These are phyloP conservation scores for Strobilomyces dryophilus DNA, from an alignment of 768 basidiomycete species.

Conservation along the genomic window DNA sequence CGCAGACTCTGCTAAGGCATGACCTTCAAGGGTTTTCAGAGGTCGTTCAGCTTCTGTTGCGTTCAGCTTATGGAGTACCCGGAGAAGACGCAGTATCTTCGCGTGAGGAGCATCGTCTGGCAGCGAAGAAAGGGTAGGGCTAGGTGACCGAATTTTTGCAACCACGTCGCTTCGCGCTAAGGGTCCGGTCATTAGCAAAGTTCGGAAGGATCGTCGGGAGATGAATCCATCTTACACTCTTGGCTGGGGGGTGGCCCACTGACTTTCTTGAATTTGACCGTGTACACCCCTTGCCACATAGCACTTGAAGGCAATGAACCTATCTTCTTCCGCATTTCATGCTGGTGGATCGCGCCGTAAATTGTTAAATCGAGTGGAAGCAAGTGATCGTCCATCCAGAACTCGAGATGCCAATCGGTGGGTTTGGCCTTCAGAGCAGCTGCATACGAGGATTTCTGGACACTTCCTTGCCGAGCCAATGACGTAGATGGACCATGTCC, in stretches of 20 bases:
- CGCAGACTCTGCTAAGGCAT: slow-evolving; percentile 68
- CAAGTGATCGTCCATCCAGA: slow-evolving; percentile 85
- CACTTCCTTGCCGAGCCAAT: slow-evolving; percentile 30
- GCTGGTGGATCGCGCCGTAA: slow-evolving; percentile 94
- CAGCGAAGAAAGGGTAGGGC: slow-evolving; percentile 69
- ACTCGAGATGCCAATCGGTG: slow-evolving; percentile 95
- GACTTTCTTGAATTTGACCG: slow-evolving; percentile 91
- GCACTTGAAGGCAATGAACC: slow-evolving; percentile 59
- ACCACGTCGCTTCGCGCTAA: slow-evolving; percentile 36
- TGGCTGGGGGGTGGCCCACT: slow-evolving; percentile 66
- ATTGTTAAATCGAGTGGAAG: slow-evolving; percentile 88
- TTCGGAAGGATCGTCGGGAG: neutral
- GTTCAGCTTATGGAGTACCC: slow-evolving; percentile 83
- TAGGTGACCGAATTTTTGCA: slow-evolving; percentile 56
- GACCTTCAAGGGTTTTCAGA: slow-evolving; percentile 42
- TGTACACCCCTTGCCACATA: slow-evolving; percentile 89
- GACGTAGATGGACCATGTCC: slow-evolving; percentile 39
- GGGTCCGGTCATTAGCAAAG: slow-evolving; percentile 15
- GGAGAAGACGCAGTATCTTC: slow-evolving; percentile 86
- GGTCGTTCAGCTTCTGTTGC: slow-evolving; percentile 65
- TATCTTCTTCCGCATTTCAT: slow-evolving; percentile 74
- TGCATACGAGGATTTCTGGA: slow-evolving; percentile 73
- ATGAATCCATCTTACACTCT: slow-evolving; percentile 47
- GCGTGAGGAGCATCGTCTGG: slow-evolving; percentile 82
- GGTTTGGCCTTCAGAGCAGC: slow-evolving; percentile 91